Percentiles rank a stretch among this genome's conserved stretches.
Evolutionary conservation across 352 stramenopile species (phyloP).

Genomic region (Globisporangium spiculum): DNA sequence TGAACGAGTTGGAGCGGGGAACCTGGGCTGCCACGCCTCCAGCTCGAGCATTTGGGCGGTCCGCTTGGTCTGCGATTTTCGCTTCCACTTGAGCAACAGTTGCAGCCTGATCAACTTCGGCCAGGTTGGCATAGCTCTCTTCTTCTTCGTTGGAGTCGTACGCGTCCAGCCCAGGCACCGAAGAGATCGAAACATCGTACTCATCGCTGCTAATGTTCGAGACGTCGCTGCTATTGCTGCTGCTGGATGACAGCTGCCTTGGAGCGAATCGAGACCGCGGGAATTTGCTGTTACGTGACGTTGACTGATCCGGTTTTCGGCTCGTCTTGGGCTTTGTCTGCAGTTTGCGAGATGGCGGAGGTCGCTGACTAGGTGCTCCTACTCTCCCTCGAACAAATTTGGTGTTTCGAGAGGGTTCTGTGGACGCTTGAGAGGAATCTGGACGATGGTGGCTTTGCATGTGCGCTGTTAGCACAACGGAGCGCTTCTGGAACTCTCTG

Average conservation of each 20-base stretch:
- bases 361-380: not conserved
- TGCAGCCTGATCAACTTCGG: not conserved
- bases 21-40: not conserved
- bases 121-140: not conserved
- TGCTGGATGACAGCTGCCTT: constrained; percentile 14
- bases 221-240: constrained; percentile 15
- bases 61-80: not conserved
- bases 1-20: not conserved
- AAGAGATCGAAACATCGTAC: not conserved
- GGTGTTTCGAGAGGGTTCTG: not conserved
- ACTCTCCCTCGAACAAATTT: not conserved
- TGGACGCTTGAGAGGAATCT: not conserved
- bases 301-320: not conserved
- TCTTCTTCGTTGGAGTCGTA: not conserved
- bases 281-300: constrained; percentile 1
- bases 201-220: not conserved
- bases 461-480: constrained; percentile 16
- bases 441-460: not conserved
- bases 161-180: not conserved
- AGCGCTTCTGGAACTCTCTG: constrained; percentile 39
- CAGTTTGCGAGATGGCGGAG: not conserved
- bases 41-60: not conserved
- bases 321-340: not conserved
- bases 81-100: not conserved
- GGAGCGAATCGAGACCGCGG: not conserved